Evolutionary conservation across 768 basidiomycete genomes (phyloP).

Genomic region (Chalciporus pseudorubinellus): DNA sequence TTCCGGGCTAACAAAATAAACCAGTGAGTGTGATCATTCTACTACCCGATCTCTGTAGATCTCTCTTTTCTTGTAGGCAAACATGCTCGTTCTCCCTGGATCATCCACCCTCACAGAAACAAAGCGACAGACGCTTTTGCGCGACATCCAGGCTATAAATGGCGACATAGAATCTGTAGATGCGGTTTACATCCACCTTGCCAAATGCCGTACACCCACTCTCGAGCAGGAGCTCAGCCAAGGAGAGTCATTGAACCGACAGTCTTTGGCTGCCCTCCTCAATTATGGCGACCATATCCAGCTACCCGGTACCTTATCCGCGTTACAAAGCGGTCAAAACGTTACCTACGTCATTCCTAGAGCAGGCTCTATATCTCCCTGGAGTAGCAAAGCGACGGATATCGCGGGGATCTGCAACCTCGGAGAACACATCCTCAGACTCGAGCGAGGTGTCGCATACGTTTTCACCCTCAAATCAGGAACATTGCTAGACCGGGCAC

Average conservation of each 20-base stretch:
- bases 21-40: neutral
- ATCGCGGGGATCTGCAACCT: conserved; percentile 88
- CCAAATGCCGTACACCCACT: conserved; percentile 54
- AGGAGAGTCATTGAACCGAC: conserved; percentile 42
- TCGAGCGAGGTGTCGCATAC: conserved; percentile 83
- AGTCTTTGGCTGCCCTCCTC: conserved; percentile 67
- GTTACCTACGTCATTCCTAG: conserved; percentile 77
- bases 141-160: conserved; percentile 50
- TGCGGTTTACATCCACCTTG: conserved; percentile 82
- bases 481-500: conserved; percentile 40
- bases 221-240: conserved; percentile 48
- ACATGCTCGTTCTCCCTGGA: conserved; percentile 81
- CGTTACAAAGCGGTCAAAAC: conserved; percentile 35
- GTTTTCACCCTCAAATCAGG: conserved; percentile 50
- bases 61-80: conserved; percentile 1
- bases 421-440: conserved; percentile 62
- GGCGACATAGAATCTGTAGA: conserved; percentile 67
- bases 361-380: conserved; percentile 91
- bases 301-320: conserved; percentile 41
- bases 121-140: conserved; percentile 67
- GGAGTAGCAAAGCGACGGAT: conserved; percentile 99
- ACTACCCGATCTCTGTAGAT: neutral
- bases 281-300: conserved; percentile 80
- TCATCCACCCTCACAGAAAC: conserved; percentile 71
- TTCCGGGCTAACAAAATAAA: neutral